Conservation (phyloP, 176 grass and related monocot genomes). For the Paspalum notatum region DNA sequence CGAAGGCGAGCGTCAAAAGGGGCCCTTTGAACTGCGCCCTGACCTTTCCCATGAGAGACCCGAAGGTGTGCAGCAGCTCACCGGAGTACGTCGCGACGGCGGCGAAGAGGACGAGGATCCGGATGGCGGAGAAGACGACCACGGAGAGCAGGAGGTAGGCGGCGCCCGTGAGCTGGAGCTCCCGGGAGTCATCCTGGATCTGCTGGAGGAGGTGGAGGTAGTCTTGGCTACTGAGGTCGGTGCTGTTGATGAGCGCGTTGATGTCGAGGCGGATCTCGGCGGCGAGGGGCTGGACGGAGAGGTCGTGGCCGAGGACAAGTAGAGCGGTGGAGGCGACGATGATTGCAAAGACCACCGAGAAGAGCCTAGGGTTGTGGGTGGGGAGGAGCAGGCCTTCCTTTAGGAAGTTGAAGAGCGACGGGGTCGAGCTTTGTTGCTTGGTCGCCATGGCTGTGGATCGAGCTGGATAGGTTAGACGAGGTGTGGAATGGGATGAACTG, state of each 20-base stretch:
- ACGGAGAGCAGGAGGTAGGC: neutral
- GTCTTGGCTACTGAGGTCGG: neutral
- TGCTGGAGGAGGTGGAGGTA: neutral
- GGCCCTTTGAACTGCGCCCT: conserved; percentile 25
- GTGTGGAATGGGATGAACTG: too few relatives aligned
- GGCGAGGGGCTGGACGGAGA: neutral
- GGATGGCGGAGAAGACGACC: neutral
- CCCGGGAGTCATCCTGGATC: neutral
- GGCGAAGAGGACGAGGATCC: conserved; percentile 15
- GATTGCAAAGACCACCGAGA: neutral
- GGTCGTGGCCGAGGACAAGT: neutral
- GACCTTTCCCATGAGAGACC: neutral
- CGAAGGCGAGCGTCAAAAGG: conserved; percentile 31
- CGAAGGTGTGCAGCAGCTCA: neutral
- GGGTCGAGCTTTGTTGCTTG: neutral
- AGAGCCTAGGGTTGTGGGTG: conserved; percentile 24
- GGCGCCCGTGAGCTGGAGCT: neutral
- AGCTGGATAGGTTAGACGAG: neutral
- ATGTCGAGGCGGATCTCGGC: neutral
- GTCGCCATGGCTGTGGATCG: conserved; percentile 32
- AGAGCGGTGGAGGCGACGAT: neutral
- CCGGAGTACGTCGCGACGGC: conserved; percentile 19
- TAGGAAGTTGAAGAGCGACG: conserved; percentile 29
- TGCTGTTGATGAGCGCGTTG: conserved; percentile 9
- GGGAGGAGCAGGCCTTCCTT: conserved; percentile 40